Evolutionary conservation across 2,329 filamentous ascomycete genomes (phyloP).

Genomic region (Colletotrichum incanum): DNA sequence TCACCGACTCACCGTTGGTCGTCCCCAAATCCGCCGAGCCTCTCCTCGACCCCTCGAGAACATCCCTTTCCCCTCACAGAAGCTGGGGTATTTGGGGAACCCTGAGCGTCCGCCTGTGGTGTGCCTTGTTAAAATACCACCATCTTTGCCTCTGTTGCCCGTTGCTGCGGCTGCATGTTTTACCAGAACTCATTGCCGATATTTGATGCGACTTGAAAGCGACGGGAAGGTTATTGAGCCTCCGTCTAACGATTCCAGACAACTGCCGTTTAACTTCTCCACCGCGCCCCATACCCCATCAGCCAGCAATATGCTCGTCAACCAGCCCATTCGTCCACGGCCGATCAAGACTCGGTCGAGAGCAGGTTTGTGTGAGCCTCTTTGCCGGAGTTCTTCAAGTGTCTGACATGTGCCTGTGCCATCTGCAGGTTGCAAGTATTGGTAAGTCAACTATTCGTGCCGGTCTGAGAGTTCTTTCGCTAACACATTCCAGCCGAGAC

Average conservation of each 20-base stretch:
- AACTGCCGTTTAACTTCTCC: not conserved
- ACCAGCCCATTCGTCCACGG: conserved; percentile 40
- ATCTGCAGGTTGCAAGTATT: conserved; percentile 41
- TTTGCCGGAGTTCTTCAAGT: not conserved
- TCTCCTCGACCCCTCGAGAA: no score
- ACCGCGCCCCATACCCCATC: not conserved
- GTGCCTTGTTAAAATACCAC: conserved; percentile 33
- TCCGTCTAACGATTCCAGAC: not conserved
- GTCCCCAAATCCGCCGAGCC: conserved; percentile 33
- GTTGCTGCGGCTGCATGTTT: conserved; percentile 1
- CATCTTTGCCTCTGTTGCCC: conserved; percentile 12
- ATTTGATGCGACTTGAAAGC: conserved; percentile 3
- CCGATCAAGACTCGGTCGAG: conserved; percentile 43
- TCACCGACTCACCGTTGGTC: conserved; percentile 4
- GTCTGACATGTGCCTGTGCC: conserved; percentile 21
- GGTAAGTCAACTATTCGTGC: conserved; percentile 15
- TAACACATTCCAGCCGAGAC: conserved; percentile 37
- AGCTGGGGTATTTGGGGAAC: conserved; percentile 41
- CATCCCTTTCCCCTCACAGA: conserved; percentile 34
- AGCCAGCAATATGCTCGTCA: conserved; percentile 38
- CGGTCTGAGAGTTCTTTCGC: not conserved
- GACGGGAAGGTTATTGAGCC: conserved; percentile 19
- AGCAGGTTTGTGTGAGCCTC: conserved; percentile 41
- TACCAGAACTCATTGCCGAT: not conserved
- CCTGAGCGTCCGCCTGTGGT: not conserved